A percentile compares a stretch with the other conserved stretches of the same genome.
These are phyloP conservation scores for Sisymbrium altissimum DNA, from an alignment of 345 rosid species.

Conservation along the genomic window DNA sequence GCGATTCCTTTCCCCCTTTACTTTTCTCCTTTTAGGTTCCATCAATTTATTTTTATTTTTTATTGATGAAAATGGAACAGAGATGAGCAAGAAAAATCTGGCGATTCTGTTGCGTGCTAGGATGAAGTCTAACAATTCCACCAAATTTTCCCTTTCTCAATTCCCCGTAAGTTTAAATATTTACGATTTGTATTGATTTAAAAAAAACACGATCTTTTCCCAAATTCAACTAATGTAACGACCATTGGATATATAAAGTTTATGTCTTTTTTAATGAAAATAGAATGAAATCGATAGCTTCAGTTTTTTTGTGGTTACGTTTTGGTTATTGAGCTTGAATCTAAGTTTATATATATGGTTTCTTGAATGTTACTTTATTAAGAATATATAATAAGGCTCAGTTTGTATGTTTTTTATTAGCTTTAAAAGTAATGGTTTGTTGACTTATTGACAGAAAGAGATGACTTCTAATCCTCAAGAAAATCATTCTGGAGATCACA, in stretches of 20 bases:
- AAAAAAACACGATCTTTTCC: not conserved
- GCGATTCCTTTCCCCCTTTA: not conserved
- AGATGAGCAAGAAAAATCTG: conserved; percentile 74
- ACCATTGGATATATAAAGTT: not conserved
- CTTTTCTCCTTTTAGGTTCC: too few relatives aligned
- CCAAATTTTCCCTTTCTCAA: conserved; percentile 46
- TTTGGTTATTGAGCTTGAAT: not conserved
- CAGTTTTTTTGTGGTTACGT: not conserved
- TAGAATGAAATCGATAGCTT: not conserved
- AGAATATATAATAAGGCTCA: not conserved
- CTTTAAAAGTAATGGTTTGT: not conserved
- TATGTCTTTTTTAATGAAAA: not conserved
- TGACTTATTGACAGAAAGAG: conserved; percentile 34
- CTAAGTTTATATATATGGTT: not conserved
- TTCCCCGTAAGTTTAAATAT: conserved; percentile 42
- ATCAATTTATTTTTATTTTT: too few relatives aligned
- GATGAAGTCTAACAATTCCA: conserved; percentile 53
- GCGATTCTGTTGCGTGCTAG: conserved; percentile 69
- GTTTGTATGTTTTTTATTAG: not conserved
- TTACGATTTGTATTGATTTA: not conserved
- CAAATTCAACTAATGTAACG: not conserved
- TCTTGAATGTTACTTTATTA: not conserved
- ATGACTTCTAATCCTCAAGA: conserved; percentile 35
- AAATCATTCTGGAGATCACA: conserved; percentile 24
- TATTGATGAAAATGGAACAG: conserved; percentile 1